phyloP scores from a whole-genome alignment of 768 basidiomycete genomes.

The Asterophora lycoperdoides region DNA sequence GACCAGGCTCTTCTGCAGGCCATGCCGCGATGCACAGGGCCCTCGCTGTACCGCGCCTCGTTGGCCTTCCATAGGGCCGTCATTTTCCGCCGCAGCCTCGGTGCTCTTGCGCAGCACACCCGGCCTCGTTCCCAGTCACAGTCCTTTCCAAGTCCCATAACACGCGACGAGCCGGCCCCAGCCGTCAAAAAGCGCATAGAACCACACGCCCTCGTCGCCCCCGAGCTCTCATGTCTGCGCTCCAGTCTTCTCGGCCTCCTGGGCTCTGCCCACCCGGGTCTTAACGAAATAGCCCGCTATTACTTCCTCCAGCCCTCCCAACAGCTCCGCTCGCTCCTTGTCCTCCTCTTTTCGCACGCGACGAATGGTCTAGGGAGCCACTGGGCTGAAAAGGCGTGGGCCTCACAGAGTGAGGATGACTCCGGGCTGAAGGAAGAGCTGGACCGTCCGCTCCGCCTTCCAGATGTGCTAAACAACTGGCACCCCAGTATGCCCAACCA shows the following conservation, averaged over 20 bases:
- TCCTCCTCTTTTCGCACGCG: conserved; percentile 86
- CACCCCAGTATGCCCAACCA: conserved; percentile 84
- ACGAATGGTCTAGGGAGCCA: conserved; percentile 82
- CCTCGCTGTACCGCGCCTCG: not conserved
- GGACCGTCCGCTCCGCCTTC: conserved; percentile 72
- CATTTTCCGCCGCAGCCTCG: conserved; percentile 27
- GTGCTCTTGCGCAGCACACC: conserved; percentile 39
- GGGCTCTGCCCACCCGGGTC: conserved; percentile 83
- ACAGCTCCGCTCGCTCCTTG: conserved; percentile 84
- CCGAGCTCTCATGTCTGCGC: conserved; percentile 70
- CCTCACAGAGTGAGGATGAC: conserved; percentile 52
- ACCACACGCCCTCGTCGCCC: conserved; percentile 65
- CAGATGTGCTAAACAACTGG: conserved; percentile 86
- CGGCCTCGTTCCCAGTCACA: conserved; percentile 26
- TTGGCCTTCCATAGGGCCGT: no score
- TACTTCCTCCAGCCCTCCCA: conserved; percentile 90
- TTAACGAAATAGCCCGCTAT: conserved; percentile 85
- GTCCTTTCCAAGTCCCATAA: conserved; percentile 18
- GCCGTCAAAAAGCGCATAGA: conserved; percentile 38
- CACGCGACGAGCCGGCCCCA: conserved; percentile 19
- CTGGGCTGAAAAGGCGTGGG: conserved; percentile 60
- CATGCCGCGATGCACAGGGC: conserved; percentile 5
- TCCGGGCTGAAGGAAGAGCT: conserved; percentile 54
- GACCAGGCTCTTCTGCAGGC: not conserved
- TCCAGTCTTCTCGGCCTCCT: conserved; percentile 71